phyloP scores from a whole-genome alignment of 306 rosid species.

The Lotus japonicus region DNA sequence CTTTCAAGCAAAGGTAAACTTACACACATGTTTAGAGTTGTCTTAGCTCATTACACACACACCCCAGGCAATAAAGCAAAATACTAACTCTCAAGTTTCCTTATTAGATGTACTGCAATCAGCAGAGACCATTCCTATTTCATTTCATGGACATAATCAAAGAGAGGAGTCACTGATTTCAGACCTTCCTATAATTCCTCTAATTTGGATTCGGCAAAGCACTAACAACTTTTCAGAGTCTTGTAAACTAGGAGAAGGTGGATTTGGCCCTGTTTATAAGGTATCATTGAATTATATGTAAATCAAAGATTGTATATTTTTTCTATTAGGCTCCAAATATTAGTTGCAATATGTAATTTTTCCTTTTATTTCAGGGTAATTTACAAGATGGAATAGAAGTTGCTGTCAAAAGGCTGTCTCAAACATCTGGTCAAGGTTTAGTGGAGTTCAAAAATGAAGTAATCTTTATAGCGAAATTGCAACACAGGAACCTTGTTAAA shows the following conservation, averaged over 20 bases:
- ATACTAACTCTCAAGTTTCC: neutral
- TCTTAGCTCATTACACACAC: too few relatives aligned
- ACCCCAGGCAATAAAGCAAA: neutral
- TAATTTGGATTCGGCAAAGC: slow-evolving; percentile 17
- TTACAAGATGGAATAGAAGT: slow-evolving; percentile 29
- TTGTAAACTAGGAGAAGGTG: slow-evolving; percentile 34
- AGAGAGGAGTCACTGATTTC: neutral
- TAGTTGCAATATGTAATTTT: too few relatives aligned
- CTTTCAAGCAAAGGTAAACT: slow-evolving; percentile 14
- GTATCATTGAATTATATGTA: neutral
- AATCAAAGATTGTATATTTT: neutral
- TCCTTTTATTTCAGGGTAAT: slow-evolving; percentile 22
- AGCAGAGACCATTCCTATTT: neutral
- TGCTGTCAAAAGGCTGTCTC: slow-evolving; percentile 41
- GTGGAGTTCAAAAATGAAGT: slow-evolving; percentile 43
- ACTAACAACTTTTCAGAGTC: slow-evolving; percentile 24
- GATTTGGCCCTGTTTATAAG: slow-evolving; percentile 44
- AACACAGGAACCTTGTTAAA: slow-evolving; percentile 63
- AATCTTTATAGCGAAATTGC: slow-evolving; percentile 53
- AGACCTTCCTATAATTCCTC: slow-evolving; percentile 31
- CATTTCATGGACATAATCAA: neutral
- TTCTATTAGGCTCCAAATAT: neutral
- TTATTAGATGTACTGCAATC: neutral
- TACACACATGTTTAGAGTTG: neutral
- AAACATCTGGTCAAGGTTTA: slow-evolving; percentile 29